Base-by-base conservation (phyloP, 2,329 filamentous ascomycete species). In the Ceratocystis smalleyi region DNA sequence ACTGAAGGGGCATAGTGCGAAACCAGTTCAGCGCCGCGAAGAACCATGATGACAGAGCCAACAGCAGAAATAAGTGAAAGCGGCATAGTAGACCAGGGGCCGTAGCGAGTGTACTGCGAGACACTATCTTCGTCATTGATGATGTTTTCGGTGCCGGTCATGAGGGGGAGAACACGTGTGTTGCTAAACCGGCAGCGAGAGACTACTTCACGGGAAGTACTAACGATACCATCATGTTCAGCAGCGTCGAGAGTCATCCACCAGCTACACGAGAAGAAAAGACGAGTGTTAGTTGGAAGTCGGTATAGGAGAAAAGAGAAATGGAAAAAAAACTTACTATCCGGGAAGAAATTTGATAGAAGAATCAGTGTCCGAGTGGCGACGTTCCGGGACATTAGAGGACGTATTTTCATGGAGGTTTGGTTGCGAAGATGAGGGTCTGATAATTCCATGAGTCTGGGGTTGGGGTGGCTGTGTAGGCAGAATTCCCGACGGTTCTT, bases 231-330 rank as follows among this genome's bases (percentile, higher is more conserved):
- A 68, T 84, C 81, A 32, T 79, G 76, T 66, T 78, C 74, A 1
- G 80, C 81, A 68, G 81, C 83, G 43, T 79, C 77, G 40, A 83
- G 73, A 63, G 81, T 80, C 19, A 81, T 70, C 80, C 81, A 84
- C 81, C 79, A 84, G 64, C 81, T 83, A 63, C 10, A 51, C 5
- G 10, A 51, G 47, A 27, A 51, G 19, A 27, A 24, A 51, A 51
- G 1, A 24, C 8, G 1, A 27, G 10, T 60, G 32, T 67, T 67
- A 64, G 65, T 60, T 43, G 12, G n/a, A 43, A 49, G 49, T 32
- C 22, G 10, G 1, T 15, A 22, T 8, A n/a, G 7, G 19, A 51
- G 61, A 30, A 32, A n/a, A 40, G 8, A 3, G 10, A 17, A 40
- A 22, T 22, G 59, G 6, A 15, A 5, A 43, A 40, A 51, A 10